These are phyloP conservation scores for Tagetes patula DNA, from an alignment of 129 eudicot species.

Conservation along the genomic window DNA sequence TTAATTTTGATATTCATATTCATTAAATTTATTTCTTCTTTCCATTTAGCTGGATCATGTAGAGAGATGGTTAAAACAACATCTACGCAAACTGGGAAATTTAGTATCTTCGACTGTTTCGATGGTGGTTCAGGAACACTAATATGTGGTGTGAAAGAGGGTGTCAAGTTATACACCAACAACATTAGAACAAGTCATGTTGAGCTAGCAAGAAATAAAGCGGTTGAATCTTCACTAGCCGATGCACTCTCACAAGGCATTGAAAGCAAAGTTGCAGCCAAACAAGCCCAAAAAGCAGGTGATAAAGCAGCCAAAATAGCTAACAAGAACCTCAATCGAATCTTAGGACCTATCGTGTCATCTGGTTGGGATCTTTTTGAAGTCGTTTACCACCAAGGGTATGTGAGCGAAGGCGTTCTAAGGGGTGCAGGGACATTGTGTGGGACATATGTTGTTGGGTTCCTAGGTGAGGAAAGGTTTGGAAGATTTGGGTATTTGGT, in stretches of 20 bases:
- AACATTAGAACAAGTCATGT: slow-evolving; percentile 65
- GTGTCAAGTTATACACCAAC: slow-evolving; percentile 65
- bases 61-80: slow-evolving; percentile 62
- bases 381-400: slow-evolving; percentile 68
- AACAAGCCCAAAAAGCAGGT: slow-evolving; percentile 65
- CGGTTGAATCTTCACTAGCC: slow-evolving; percentile 52
- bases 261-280: slow-evolving; percentile 56
- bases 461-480: slow-evolving; percentile 57
- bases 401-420: slow-evolving; percentile 61
- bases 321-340: slow-evolving; percentile 51
- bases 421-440: slow-evolving; percentile 75
- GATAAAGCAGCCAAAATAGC: slow-evolving; percentile 82
- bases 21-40: background rate
- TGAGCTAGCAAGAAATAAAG: slow-evolving; percentile 54
- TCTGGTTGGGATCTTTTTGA: slow-evolving; percentile 91
- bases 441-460: slow-evolving; percentile 70
- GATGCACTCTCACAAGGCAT: slow-evolving; percentile 72
- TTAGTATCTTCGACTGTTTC: slow-evolving; percentile 62
- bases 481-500: slow-evolving; percentile 78
- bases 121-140: slow-evolving; percentile 75
- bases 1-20: too few relatives aligned
- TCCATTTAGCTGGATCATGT: slow-evolving; percentile 62
- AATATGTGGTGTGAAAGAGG: slow-evolving; percentile 71
- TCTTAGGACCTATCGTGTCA: slow-evolving; percentile 75
- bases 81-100: slow-evolving; percentile 55